A percentile compares a stretch with the other conserved stretches of the same genome.
Evolutionary conservation across 169 alveolate species (phyloP).

Genomic region (Babesia caballi): DNA sequence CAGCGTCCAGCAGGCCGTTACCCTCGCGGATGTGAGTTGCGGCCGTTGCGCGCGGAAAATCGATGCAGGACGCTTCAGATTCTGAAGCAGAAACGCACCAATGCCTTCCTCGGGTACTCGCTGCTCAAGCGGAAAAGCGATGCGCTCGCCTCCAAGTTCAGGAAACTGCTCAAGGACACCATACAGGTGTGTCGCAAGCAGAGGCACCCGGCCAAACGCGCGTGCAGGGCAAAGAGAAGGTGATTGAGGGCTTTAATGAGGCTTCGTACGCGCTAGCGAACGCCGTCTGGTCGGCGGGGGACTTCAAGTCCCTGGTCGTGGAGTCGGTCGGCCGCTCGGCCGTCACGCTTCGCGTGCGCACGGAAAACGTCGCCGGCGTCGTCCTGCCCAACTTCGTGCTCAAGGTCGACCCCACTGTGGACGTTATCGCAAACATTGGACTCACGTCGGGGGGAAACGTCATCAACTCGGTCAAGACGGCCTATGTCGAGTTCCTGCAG

Average conservation of each 20-base stretch:
- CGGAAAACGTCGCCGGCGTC: constrained; percentile 95
- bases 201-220: background rate
- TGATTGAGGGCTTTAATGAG: constrained; percentile 87
- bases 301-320: constrained; percentile 82
- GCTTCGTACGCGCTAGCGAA: constrained; percentile 90
- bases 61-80: constrained; percentile 78
- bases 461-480: constrained; percentile 77
- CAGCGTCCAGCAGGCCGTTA: constrained; percentile 15
- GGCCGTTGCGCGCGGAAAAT: background rate
- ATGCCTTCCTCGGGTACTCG: constrained; percentile 91
- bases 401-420: constrained; percentile 85
- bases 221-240: constrained; percentile 75
- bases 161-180: constrained; percentile 86
- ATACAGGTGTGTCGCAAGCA: constrained; percentile 78
- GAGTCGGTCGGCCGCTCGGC: constrained; percentile 91
- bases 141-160: constrained; percentile 89
- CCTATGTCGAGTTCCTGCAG: constrained; percentile 75
- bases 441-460: constrained; percentile 83
- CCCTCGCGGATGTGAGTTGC: constrained; percentile 36
- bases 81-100: constrained; percentile 80
- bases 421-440: constrained; percentile 77
- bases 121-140: constrained; percentile 91
- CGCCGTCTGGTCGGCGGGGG: constrained; percentile 95
- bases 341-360: constrained; percentile 84
- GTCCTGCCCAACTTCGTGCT: constrained; percentile 88